A percentile compares a stretch with the other conserved stretches of the same genome.
Evolutionary conservation across 805 yeast genomes (phyloP).

Genomic region (Nakazawaea ishiwadae): DNA sequence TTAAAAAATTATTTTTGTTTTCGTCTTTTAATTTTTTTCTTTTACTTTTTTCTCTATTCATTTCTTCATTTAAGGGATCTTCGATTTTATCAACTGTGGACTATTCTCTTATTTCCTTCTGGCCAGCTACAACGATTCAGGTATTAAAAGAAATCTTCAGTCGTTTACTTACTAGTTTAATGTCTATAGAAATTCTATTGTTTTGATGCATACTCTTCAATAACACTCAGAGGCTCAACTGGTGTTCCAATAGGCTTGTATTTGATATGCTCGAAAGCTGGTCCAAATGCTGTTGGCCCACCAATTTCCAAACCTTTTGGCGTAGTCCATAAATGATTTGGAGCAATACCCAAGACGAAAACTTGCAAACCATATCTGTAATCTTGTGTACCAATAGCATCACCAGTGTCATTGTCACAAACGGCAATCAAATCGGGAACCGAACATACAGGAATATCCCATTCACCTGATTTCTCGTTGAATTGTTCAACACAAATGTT

Average conservation of each 20-base stretch:
- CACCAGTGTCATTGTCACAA: slow-evolving; percentile 36
- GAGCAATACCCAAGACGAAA: slow-evolving; percentile 36
- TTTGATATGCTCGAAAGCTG: slow-evolving; percentile 23
- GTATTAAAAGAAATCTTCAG: too few relatives aligned
- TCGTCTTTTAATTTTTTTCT: not conserved
- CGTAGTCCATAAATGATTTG: slow-evolving; percentile 32
- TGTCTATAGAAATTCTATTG: too few relatives aligned
- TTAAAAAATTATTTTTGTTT: not conserved
- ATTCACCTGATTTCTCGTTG: slow-evolving; percentile 17
- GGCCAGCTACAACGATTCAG: too few relatives aligned
- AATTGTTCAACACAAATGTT: slow-evolving; percentile 31
- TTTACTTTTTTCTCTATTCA: too few relatives aligned
- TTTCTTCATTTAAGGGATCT: too few relatives aligned
- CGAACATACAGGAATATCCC: slow-evolving; percentile 29
- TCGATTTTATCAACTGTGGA: too few relatives aligned
- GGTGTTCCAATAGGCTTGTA: slow-evolving; percentile 29
- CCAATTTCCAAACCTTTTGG: slow-evolving; percentile 33
- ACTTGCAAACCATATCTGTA: slow-evolving; percentile 40
- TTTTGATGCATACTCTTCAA: slow-evolving; percentile 30
- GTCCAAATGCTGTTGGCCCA: slow-evolving; percentile 35
- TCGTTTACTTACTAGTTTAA: too few relatives aligned
- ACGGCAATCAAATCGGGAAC: slow-evolving; percentile 45
- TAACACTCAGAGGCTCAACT: slow-evolving; percentile 27
- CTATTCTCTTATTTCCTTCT: too few relatives aligned
- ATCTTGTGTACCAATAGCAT: slow-evolving; percentile 45